A percentile compares a stretch with the other conserved stretches of the same genome.
Conservation (phyloP, 1,284 basidiomycete species). For the Malassezia brasiliensis region DNA sequence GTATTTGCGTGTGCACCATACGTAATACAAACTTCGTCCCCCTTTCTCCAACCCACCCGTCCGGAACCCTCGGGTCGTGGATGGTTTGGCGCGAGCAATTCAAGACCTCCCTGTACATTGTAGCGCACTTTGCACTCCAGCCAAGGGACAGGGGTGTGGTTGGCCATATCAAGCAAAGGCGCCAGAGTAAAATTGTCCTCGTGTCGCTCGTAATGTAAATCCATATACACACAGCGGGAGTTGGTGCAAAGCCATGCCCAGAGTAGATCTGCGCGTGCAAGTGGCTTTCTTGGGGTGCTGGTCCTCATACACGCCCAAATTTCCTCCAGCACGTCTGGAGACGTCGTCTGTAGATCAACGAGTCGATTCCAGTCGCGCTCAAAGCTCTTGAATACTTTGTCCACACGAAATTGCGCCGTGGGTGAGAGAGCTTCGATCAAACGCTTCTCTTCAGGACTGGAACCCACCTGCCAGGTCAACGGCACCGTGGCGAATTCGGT, state of each 20-base stretch:
- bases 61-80: background rate
- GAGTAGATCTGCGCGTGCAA: slow-evolving; percentile 10
- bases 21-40: slow-evolving; percentile 36
- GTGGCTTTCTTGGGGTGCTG: background rate
- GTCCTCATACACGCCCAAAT: background rate
- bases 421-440: slow-evolving; percentile 22
- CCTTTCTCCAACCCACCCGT: slow-evolving; percentile 1
- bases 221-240: slow-evolving; percentile 38
- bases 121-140: slow-evolving; percentile 32
- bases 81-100: slow-evolving; percentile 23
- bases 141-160: slow-evolving; percentile 28
- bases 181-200: slow-evolving; percentile 42
- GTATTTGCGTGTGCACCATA: slow-evolving; percentile 40
- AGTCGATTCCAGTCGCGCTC: slow-evolving; percentile 22
- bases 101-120: slow-evolving; percentile 20
- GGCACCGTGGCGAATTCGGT: slow-evolving; percentile 23
- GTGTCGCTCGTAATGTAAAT: slow-evolving; percentile 27
- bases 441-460: background rate
- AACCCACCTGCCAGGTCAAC: slow-evolving; percentile 21
- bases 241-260: slow-evolving; percentile 43
- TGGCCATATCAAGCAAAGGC: slow-evolving; percentile 45
- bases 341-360: background rate
- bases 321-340: background rate
- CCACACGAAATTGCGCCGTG: slow-evolving; percentile 10
- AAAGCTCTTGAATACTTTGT: slow-evolving; percentile 22